A percentile compares a stretch with the other conserved stretches of the same genome.
Evolutionary conservation across 805 yeast species (phyloP).

Genomic region (Zygosaccharomyces lentus): DNA sequence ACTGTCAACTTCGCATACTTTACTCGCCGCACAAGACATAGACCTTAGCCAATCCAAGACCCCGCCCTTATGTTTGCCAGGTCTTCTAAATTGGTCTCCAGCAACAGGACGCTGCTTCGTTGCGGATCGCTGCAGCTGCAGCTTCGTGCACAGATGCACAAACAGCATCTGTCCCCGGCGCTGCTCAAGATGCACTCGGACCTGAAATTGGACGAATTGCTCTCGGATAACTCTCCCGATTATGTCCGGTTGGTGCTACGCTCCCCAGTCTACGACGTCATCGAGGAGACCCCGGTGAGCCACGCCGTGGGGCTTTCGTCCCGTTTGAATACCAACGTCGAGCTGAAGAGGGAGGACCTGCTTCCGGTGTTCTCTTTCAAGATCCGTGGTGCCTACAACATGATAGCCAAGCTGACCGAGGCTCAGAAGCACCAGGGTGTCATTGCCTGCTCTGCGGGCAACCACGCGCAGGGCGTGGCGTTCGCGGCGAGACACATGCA

Average conservation of each 20-base stretch:
- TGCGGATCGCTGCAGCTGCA: constrained; percentile 8
- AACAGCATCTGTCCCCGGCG: constrained; percentile 20
- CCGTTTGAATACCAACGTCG: constrained; percentile 68
- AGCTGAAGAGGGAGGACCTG: constrained; percentile 85
- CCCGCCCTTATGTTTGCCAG: neutral
- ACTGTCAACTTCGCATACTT: neutral
- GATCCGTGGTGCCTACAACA: constrained; percentile 95
- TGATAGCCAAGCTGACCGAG: constrained; percentile 83
- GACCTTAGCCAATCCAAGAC: neutral
- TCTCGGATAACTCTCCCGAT: constrained; percentile 74
- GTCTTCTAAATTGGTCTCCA: neutral
- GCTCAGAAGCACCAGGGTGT: constrained; percentile 69
- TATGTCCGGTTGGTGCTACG: constrained; percentile 86
- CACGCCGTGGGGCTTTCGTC: constrained; percentile 71
- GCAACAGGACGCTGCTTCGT: constrained; percentile 1
- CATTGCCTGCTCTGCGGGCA: constrained; percentile 97
- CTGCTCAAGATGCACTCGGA: constrained; percentile 29
- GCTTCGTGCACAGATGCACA: constrained; percentile 17
- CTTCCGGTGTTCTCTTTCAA: constrained; percentile 95
- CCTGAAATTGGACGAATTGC: constrained; percentile 45
- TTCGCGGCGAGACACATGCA: constrained; percentile 78
- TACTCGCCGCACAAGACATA: neutral
- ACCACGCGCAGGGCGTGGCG: constrained; percentile 99
- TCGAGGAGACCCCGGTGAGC: constrained; percentile 83
- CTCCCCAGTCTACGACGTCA: constrained; percentile 91